Evolutionary conservation across 1,284 basidiomycete genomes (phyloP).

Genomic region (Ceratobasidium sp.): DNA sequence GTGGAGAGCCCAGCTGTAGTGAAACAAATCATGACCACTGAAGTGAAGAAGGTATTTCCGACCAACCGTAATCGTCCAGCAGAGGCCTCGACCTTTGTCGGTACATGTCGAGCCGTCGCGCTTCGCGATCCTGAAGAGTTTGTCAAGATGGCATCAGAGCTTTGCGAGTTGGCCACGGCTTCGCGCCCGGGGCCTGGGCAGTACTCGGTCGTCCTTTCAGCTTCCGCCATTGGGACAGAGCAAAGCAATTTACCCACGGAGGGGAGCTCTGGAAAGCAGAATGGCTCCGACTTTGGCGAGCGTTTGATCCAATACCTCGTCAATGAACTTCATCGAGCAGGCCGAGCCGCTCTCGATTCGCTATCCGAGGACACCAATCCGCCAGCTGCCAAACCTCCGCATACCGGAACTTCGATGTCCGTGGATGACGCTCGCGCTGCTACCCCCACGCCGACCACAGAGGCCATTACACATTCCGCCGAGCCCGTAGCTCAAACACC

Average conservation of each 20-base stretch:
- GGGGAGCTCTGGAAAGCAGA: slow-evolving; percentile 19
- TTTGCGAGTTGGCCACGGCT: slow-evolving; percentile 79
- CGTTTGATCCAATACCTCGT: slow-evolving; percentile 41
- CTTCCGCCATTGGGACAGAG: slow-evolving; percentile 50
- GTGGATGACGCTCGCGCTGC: slow-evolving; percentile 45
- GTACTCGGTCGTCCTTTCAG: slow-evolving; percentile 64
- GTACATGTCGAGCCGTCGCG: slow-evolving; percentile 81
- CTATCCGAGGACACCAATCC: slow-evolving; percentile 34
- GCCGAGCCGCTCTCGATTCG: slow-evolving; percentile 29
- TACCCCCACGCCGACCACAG: slow-evolving; percentile 33
- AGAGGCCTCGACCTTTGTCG: slow-evolving; percentile 80
- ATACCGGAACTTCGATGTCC: slow-evolving; percentile 39
- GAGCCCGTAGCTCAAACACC: slow-evolving; percentile 23
- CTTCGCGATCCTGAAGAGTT: slow-evolving; percentile 85
- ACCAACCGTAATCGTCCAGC: slow-evolving; percentile 74
- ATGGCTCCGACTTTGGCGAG: slow-evolving; percentile 19
- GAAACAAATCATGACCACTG: slow-evolving; percentile 80
- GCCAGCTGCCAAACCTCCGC: slow-evolving; percentile 20
- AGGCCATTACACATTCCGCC: slow-evolving; percentile 8
- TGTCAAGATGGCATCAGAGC: slow-evolving; percentile 73
- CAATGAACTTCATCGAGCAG: slow-evolving; percentile 44
- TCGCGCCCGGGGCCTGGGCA: slow-evolving; percentile 63
- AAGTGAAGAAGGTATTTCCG: slow-evolving; percentile 80
- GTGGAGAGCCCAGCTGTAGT: slow-evolving; percentile 81
- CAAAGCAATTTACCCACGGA: slow-evolving; percentile 1